A percentile compares a stretch with the other conserved stretches of the same genome.
These are phyloP conservation scores for Silene conica DNA, from an alignment of 148 eudicot species.

Conservation along the genomic window DNA sequence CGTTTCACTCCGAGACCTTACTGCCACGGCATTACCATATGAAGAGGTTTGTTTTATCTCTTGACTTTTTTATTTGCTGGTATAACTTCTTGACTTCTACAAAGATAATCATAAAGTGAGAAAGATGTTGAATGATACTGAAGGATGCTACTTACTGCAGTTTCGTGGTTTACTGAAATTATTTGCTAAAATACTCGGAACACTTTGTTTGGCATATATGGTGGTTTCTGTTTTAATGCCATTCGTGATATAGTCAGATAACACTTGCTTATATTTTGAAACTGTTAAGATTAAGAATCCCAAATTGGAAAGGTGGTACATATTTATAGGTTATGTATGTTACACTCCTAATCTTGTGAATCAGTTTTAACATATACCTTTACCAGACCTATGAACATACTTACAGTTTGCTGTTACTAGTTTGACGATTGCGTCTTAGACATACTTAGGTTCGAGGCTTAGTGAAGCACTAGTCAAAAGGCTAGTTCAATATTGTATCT, in stretches of 20 bases:
- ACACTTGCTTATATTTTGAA: not conserved
- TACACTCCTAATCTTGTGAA: no score
- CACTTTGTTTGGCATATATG: not conserved
- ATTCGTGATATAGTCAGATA: not conserved
- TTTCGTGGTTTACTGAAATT: not conserved
- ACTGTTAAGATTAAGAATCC: no score
- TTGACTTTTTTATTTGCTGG: not conserved
- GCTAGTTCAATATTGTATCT: no score
- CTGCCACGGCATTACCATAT: slow-evolving; percentile 76
- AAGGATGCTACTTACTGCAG: not conserved
- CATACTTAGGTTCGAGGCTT: no score
- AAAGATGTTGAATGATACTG: not conserved
- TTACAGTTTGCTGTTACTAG: no score
- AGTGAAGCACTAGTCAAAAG: no score
- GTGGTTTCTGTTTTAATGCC: not conserved
- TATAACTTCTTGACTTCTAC: not conserved
- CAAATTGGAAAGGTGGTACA: no score
- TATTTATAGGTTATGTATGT: no score
- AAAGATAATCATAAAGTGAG: not conserved
- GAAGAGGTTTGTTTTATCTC: slow-evolving; percentile 60
- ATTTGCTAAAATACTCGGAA: no score
- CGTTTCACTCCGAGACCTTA: slow-evolving; percentile 74
- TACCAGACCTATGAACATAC: no score
- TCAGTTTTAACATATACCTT: no score
- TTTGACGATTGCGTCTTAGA: no score